These are phyloP conservation scores for Sistotremastrum suecicum DNA, from an alignment of 768 basidiomycete species.

Conservation along the genomic window DNA sequence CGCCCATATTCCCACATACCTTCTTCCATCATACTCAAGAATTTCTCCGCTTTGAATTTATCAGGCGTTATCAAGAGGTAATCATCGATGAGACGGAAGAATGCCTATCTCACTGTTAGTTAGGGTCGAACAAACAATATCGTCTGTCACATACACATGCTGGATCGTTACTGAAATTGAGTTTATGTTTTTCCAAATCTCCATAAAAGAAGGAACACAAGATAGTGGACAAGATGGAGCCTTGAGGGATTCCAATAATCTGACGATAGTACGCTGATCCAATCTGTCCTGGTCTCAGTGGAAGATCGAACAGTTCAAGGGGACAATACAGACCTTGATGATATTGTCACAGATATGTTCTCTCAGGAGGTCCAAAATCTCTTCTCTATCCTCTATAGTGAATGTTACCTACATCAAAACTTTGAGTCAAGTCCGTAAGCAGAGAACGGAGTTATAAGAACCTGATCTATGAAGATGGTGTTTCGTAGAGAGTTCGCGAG, in stretches of 20 bases:
- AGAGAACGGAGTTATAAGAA: conserved; percentile 13
- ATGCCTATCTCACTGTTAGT: conserved; percentile 29
- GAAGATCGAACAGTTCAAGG: background rate
- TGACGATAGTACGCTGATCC: conserved; percentile 73
- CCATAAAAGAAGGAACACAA: conserved; percentile 94
- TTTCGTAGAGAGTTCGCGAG: conserved; percentile 55
- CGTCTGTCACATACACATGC: conserved; percentile 39
- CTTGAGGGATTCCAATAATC: conserved; percentile 91
- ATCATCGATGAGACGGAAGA: conserved; percentile 87
- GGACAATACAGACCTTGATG: conserved; percentile 47
- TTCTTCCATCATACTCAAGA: conserved; percentile 61
- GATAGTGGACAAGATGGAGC: conserved; percentile 88
- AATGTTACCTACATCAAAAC: conserved; percentile 33
- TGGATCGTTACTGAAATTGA: conserved; percentile 37
- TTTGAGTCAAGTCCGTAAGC: background rate
- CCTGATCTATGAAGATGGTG: conserved; percentile 80
- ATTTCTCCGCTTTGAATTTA: conserved; percentile 41
- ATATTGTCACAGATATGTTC: conserved; percentile 90
- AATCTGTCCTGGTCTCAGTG: conserved; percentile 36
- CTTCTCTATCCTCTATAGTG: conserved; percentile 33
- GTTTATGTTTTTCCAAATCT: conserved; percentile 57
- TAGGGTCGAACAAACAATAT: background rate
- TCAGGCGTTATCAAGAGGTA: conserved; percentile 79
- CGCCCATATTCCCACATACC: conserved; percentile 25
- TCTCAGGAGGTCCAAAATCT: conserved; percentile 60